Percentiles rank a stretch among this genome's conserved stretches.
phyloP scores from a whole-genome alignment of 352 stramenopile species.

The Globisporangium mamillatum region DNA sequence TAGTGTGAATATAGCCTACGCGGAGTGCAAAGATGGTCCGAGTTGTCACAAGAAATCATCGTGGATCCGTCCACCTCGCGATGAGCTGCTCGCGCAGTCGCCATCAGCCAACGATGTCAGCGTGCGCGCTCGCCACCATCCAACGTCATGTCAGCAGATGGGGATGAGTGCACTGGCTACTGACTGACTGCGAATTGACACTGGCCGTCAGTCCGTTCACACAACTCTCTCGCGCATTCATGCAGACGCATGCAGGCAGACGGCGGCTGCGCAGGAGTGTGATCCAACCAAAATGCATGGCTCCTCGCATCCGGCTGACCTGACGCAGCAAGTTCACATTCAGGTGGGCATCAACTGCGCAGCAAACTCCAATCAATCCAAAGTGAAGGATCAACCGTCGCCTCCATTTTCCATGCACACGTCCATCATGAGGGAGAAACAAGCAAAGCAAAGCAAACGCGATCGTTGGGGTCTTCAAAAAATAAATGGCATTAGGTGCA shows the following conservation, averaged over 20 bases:
- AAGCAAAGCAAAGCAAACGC: background rate
- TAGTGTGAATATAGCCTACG: background rate
- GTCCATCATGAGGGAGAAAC: background rate
- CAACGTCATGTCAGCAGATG: background rate
- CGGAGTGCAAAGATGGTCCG: background rate
- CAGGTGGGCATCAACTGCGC: background rate
- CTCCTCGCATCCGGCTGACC: background rate
- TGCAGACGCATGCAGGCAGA: background rate
- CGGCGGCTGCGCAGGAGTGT: background rate
- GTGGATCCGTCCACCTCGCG: no score
- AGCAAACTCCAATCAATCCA: background rate
- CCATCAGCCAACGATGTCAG: background rate
- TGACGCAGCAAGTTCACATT: background rate
- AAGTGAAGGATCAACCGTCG: background rate
- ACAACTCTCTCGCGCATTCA: background rate
- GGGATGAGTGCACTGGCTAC: slow-evolving; percentile 1
- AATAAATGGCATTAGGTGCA: slow-evolving; percentile 19
- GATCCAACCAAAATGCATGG: background rate
- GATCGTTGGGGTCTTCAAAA: slow-evolving; percentile 7
- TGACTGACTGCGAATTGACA: background rate
- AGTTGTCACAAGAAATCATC: background rate
- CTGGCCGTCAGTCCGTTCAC: background rate
- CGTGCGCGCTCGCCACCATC: background rate
- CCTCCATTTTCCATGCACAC: background rate
- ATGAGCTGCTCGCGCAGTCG: background rate